Evolutionary conservation across 2,329 filamentous ascomycete species (phyloP), one percentile per base, ranked within the genome.

Genomic region (Fusarium equiseti): DNA sequence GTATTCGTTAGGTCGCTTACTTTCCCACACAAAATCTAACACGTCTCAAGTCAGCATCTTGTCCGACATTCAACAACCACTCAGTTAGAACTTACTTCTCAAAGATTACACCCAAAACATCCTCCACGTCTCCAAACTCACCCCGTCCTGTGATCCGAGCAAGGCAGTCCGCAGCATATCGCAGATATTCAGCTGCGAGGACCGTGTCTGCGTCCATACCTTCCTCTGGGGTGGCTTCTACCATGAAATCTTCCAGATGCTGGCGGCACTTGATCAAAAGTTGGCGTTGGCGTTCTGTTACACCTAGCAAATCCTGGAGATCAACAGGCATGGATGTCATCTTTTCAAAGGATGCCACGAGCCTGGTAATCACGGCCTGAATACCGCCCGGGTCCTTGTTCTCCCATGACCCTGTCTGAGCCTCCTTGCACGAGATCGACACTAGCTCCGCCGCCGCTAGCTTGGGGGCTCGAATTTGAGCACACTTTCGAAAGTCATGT

Each of bases 71-170:
- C 24, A n/a, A 15, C 31, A 61, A 27, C 22, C 18, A 57, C 29
- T 26, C 27, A 18, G 58, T 60, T 46, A 66, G 54, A 63, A 88
- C 89, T 85, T 83, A 97, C 93, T 97, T 98, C 80, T 98, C 95
- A 82, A 99, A 99, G 6, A 99, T 95, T 24, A 99, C 95, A 0
- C 96, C 96, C 46, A 99, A 82, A 10, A 99, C 93, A 77, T 98
- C 96, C 79, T 99, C 95, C 18, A 98, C 94, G 80, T 98, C 95
- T 4, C 94, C 93, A 43, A 88, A 88, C 74, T 94, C 93, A 1
- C 94, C 95, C 59, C 89, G 89, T 1, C 96, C 96, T 2, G 94
- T 98, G 74, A 98, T 97, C 61, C 90, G 89, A 3, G 94, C 92
- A n/a, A 98, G 84, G 68, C 89, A 91, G 55, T 91, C 88, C 1